These are phyloP conservation scores for Russula emetica DNA, from an alignment of 768 basidiomycete species.

Conservation along the genomic window DNA sequence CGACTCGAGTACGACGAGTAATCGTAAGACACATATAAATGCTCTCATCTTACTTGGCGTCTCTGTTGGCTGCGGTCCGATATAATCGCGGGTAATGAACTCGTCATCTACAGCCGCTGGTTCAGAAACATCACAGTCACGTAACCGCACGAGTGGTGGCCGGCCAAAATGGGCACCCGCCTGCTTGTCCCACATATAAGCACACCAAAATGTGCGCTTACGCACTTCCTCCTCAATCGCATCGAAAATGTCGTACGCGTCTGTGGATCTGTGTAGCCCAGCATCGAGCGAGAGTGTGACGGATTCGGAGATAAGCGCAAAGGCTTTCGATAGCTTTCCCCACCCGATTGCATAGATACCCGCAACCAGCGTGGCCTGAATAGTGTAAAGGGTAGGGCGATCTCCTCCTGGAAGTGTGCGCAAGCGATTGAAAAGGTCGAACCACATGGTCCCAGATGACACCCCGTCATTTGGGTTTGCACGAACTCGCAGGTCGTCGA, in stretches of 20 bases:
- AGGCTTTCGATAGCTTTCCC: constrained; percentile 83
- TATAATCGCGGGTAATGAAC: constrained; percentile 70
- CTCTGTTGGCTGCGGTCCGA: constrained; percentile 61
- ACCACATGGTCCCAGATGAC: constrained; percentile 89
- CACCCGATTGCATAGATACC: constrained; percentile 90
- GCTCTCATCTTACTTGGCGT: constrained; percentile 75
- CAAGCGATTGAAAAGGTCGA: constrained; percentile 80
- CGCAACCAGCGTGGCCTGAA: constrained; percentile 88
- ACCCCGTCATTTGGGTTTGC: constrained; percentile 76
- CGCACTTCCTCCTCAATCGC: constrained; percentile 87
- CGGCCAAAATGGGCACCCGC: constrained; percentile 84
- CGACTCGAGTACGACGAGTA: constrained; percentile 85
- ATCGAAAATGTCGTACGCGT: constrained; percentile 83
- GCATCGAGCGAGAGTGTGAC: constrained; percentile 85
- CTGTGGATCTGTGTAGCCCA: constrained; percentile 82
- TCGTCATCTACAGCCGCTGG: constrained; percentile 86
- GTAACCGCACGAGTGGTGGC: constrained; percentile 77
- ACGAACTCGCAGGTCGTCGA: constrained; percentile 87
- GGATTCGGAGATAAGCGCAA: constrained; percentile 80
- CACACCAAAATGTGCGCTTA: constrained; percentile 95
- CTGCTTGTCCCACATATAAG: constrained; percentile 96
- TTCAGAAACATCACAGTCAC: constrained; percentile 90
- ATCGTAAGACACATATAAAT: constrained; percentile 69
- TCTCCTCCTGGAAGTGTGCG: constrained; percentile 88
- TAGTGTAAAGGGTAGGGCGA: constrained; percentile 84